These are phyloP conservation scores for Nasturtium officinale DNA, from an alignment of 345 rosid species.

Conservation along the genomic window DNA sequence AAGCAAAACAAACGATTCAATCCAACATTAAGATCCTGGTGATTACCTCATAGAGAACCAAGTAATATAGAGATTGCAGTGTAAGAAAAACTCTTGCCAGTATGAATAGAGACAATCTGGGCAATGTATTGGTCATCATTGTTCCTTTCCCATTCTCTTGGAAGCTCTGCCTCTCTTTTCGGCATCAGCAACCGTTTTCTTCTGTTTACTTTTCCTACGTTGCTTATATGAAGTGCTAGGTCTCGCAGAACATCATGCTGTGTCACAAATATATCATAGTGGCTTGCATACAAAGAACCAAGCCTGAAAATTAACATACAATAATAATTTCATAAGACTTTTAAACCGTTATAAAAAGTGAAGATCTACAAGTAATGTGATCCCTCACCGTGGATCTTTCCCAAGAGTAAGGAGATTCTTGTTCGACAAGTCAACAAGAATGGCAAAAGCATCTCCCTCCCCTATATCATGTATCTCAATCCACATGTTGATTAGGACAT, in stretches of 20 bases:
- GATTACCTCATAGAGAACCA: background rate
- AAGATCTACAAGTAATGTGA: constrained; percentile 11
- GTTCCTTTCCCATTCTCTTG: constrained; percentile 85
- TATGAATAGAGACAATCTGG: constrained; percentile 79
- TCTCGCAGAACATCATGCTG: constrained; percentile 94
- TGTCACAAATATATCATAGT: constrained; percentile 68
- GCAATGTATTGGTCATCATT: constrained; percentile 62
- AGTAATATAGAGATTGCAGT: constrained; percentile 3
- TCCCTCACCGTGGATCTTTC: constrained; percentile 66
- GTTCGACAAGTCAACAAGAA: constrained; percentile 69
- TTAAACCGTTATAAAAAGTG: background rate
- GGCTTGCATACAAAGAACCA: constrained; percentile 68
- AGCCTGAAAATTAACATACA: constrained; percentile 53
- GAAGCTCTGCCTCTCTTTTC: constrained; percentile 57
- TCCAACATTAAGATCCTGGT: constrained; percentile 16
- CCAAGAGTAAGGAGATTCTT: constrained; percentile 84
- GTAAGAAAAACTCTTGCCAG: constrained; percentile 48
- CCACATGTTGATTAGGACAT: constrained; percentile 89
- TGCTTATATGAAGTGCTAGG: constrained; percentile 72
- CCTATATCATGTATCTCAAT: constrained; percentile 67
- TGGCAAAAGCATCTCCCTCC: constrained; percentile 63
- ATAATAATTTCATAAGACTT: background rate
- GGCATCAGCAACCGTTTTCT: constrained; percentile 75
- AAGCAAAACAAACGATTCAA: constrained; percentile 1
- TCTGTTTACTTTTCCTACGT: constrained; percentile 47